phyloP scores from a whole-genome alignment of 306 rosid species.

The Hylodesmum podocarpum region DNA sequence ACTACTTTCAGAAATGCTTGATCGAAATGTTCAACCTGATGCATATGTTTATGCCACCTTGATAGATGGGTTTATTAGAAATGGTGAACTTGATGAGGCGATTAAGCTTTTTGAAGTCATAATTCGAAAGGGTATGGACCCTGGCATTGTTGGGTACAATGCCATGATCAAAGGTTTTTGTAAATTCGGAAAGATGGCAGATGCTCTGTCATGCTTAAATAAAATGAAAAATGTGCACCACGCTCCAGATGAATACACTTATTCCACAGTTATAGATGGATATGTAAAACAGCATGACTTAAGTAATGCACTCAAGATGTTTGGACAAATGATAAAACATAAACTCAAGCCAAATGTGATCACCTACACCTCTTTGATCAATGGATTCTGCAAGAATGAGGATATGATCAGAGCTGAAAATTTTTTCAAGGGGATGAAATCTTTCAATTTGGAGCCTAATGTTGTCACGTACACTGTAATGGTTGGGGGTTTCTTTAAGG shows the following conservation, averaged over 20 bases:
- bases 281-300: slow-evolving; percentile 65
- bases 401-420: slow-evolving; percentile 59
- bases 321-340: slow-evolving; percentile 66
- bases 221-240: slow-evolving; percentile 50
- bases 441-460: slow-evolving; percentile 67
- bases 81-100: slow-evolving; percentile 61
- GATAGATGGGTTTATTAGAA: slow-evolving; percentile 72
- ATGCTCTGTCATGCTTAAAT: slow-evolving; percentile 56
- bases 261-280: slow-evolving; percentile 79
- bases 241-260: slow-evolving; percentile 68
- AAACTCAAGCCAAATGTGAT: slow-evolving; percentile 71
- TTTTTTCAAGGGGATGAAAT: slow-evolving; percentile 57
- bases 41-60: slow-evolving; percentile 71
- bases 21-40: slow-evolving; percentile 64
- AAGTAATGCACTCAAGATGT: slow-evolving; percentile 55
- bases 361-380: slow-evolving; percentile 70
- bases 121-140: slow-evolving; percentile 54
- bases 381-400: slow-evolving; percentile 65
- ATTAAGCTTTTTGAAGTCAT: slow-evolving; percentile 52
- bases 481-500: slow-evolving; percentile 69
- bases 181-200: slow-evolving; percentile 69
- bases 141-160: slow-evolving; percentile 72
- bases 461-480: slow-evolving; percentile 75
- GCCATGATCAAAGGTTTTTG: slow-evolving; percentile 86
- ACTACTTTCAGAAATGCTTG: slow-evolving; percentile 76